Base-by-base conservation (phyloP, 805 yeast species). In the Kuraishia capsulata region DNA sequence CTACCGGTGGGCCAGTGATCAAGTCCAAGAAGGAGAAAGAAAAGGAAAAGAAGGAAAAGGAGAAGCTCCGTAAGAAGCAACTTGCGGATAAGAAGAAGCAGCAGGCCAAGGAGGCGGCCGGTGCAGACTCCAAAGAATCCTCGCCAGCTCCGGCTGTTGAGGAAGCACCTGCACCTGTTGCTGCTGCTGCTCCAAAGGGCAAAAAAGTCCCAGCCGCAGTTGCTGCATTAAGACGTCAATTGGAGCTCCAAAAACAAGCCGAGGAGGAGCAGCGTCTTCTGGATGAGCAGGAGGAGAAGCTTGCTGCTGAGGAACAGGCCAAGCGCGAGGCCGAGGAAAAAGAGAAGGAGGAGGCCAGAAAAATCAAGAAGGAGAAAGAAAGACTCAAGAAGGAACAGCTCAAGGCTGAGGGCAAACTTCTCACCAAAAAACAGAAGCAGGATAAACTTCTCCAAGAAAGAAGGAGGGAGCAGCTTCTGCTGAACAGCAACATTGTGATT, bases 401-500 rank as follows among this genome's bases (percentile, higher is more conserved):
- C 59, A 86, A 85, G 64, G 92, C 96, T 26, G 97, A 90, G 64
- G 99, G 99, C 54, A 92, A 92, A 57, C 78, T 81, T 39, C 65
- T 92, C 56, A 84, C 96, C 42, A 92, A 86, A 68, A 90, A 89
- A 57, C 98, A 92, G 70, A 87, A 84, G 64, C 96, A 88, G 61
- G 95, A 88, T 58, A 84, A 85, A 65, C 85, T 79, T 39, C 61
- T 79, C 30, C 75, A 80, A 52, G 97, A 90, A 56, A 83, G 84
- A 57, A 87, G 97, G 66, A 83, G 94, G 60, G 84, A 84, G 47
- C 88, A 81, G 52, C 68, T 90, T 44, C 70, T 90, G 47, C 80
- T 80, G 42, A 65, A 88, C 26, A 83, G 87, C 44, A 76, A 77
- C 54, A 71, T 88, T 33, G 65, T 64, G 34, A 85, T 89, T 52